These are phyloP conservation scores for Irpex sp. DNA, from an alignment of 1,284 basidiomycete species.

Conservation along the genomic window DNA sequence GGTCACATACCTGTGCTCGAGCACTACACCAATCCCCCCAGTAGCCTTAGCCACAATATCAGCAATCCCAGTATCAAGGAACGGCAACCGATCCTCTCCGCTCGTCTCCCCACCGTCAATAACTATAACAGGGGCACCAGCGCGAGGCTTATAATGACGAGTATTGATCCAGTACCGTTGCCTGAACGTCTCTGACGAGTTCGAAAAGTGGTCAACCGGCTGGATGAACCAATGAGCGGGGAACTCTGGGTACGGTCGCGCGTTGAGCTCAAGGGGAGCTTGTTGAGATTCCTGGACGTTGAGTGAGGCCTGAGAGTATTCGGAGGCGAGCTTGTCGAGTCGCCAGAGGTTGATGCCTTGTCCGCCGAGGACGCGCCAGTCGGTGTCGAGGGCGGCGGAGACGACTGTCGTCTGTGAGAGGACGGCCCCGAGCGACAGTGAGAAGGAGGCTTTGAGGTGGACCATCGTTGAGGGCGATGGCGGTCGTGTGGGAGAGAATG, in stretches of 20 bases:
- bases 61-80: slow-evolving; percentile 81
- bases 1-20: slow-evolving; percentile 72
- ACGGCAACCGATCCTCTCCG: slow-evolving; percentile 66
- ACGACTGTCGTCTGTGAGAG: background rate
- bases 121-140: slow-evolving; percentile 75
- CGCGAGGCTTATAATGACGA: slow-evolving; percentile 73
- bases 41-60: slow-evolving; percentile 84
- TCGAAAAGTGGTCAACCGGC: slow-evolving; percentile 78
- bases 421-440: background rate
- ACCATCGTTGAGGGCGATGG: background rate
- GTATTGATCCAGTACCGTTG: slow-evolving; percentile 90
- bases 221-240: slow-evolving; percentile 73
- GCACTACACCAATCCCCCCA: slow-evolving; percentile 80
- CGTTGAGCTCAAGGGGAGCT: background rate
- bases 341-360: slow-evolving; percentile 43
- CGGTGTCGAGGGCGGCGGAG: background rate
- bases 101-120: slow-evolving; percentile 86
- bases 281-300: slow-evolving; percentile 10
- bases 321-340: slow-evolving; percentile 21
- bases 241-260: slow-evolving; percentile 36
- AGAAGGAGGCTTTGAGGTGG: background rate
- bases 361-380: slow-evolving; percentile 22
- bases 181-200: slow-evolving; percentile 50
- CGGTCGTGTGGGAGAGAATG: background rate
- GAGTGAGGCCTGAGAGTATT: slow-evolving; percentile 11